A percentile compares a stretch with the other conserved stretches of the same genome.
Evolutionary conservation across 208 protist genomes (phyloP).

Genomic region (Leishmania major): DNA sequence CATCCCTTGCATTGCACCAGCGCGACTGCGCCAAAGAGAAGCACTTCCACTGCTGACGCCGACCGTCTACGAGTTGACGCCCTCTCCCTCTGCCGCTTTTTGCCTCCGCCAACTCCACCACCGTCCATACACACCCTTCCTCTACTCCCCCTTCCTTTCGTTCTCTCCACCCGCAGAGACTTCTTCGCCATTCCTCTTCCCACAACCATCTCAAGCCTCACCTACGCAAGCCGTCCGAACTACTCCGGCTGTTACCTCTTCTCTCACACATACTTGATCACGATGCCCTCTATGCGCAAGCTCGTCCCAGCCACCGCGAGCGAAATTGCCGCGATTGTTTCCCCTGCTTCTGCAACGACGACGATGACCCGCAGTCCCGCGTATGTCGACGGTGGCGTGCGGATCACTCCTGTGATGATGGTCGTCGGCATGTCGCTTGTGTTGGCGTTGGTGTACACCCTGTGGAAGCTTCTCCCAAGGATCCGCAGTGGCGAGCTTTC

Average conservation of each 20-base stretch:
- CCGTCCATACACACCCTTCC: not conserved
- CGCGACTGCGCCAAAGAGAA: not conserved
- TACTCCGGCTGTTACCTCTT: not conserved
- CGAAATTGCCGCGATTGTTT: not conserved
- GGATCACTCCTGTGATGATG: slow-evolving; percentile 38
- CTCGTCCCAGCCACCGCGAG: slow-evolving; percentile 1
- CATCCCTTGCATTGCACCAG: not conserved
- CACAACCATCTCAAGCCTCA: not conserved
- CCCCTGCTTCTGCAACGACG: not conserved
- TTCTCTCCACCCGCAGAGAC: not conserved
- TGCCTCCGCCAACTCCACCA: too few species aligned
- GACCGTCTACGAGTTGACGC: not conserved
- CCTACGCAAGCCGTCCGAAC: not conserved
- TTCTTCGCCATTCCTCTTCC: not conserved
- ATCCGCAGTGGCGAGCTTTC: slow-evolving; percentile 38
- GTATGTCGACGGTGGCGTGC: slow-evolving; percentile 20
- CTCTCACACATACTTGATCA: not conserved
- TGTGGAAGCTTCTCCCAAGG: slow-evolving; percentile 35
- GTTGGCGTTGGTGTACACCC: slow-evolving; percentile 17
- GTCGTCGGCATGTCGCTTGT: slow-evolving; percentile 36
- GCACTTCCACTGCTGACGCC: not conserved
- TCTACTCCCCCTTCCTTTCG: not conserved
- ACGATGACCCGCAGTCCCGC: slow-evolving; percentile 17
- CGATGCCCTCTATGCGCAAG: slow-evolving; percentile 12
- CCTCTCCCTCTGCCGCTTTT: not conserved